phyloP scores from a whole-genome alignment of 805 yeast genomes.

The Starmerella floricola region DNA sequence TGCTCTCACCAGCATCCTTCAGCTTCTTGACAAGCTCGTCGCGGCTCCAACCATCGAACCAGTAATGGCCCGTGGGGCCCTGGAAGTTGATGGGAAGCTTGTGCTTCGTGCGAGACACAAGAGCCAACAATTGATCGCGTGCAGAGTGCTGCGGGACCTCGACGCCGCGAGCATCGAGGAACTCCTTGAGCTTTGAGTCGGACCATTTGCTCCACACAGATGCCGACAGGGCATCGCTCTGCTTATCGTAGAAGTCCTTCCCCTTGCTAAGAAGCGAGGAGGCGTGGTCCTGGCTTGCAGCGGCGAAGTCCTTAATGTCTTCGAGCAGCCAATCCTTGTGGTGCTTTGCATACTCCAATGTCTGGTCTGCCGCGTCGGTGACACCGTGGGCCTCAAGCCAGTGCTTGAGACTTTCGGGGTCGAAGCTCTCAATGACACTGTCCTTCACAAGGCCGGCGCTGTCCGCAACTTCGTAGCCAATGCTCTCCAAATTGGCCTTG shows the following conservation, averaged over 20 bases:
- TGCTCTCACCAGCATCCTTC: slow-evolving; percentile 32
- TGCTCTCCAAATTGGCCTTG: slow-evolving; percentile 26
- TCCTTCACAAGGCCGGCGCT: slow-evolving; percentile 30
- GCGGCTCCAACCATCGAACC: slow-evolving; percentile 43
- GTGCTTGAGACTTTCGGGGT: slow-evolving; percentile 32
- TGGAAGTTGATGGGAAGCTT: slow-evolving; percentile 29
- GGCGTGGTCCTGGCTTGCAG: slow-evolving; percentile 13
- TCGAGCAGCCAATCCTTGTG: slow-evolving; percentile 27
- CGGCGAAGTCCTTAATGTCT: slow-evolving; percentile 21
- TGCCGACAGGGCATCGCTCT: slow-evolving; percentile 3
- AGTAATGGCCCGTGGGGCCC: slow-evolving; percentile 40
- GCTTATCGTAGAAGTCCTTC: slow-evolving; percentile 17
- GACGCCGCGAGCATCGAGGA: slow-evolving; percentile 30
- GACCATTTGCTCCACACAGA: slow-evolving; percentile 25
- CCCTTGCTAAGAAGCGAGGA: slow-evolving; percentile 19
- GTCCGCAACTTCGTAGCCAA: slow-evolving; percentile 30
- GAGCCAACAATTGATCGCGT: slow-evolving; percentile 33
- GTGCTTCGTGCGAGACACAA: slow-evolving; percentile 33
- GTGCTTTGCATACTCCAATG: slow-evolving; percentile 24
- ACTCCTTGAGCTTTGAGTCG: slow-evolving; percentile 27
- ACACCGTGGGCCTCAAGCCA: slow-evolving; percentile 35
- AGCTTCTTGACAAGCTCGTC: slow-evolving; percentile 42
- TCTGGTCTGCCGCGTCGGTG: slow-evolving; percentile 19
- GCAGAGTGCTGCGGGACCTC: slow-evolving; percentile 24
- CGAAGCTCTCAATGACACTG: slow-evolving; percentile 33